These are phyloP conservation scores for Hypholoma fasciculare DNA, from an alignment of 768 basidiomycete genomes.

Conservation along the genomic window DNA sequence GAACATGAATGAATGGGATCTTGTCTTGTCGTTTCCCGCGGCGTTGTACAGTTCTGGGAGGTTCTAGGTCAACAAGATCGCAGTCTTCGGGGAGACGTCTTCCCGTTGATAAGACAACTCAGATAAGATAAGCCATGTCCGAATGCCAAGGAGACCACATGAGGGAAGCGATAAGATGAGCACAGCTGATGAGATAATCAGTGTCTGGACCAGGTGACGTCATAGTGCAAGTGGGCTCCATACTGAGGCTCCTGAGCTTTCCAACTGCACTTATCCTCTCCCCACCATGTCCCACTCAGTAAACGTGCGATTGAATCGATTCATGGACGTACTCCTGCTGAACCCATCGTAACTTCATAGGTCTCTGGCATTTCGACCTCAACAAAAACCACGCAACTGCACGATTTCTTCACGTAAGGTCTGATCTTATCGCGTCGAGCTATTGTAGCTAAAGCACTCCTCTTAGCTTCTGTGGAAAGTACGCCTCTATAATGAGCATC, in stretches of 20 bases:
- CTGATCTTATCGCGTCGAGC: background rate
- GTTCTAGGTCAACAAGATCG: too few species aligned
- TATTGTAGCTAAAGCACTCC: conserved; percentile 10
- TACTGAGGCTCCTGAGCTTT: background rate
- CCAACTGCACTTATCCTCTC: conserved; percentile 12
- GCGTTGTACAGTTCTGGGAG: too few species aligned
- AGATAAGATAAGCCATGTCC: background rate
- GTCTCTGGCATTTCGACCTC: conserved; percentile 69
- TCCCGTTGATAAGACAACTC: too few species aligned
- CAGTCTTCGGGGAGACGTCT: too few species aligned
- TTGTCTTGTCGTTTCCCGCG: background rate
- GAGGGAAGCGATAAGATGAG: background rate
- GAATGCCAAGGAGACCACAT: background rate
- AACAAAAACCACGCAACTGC: conserved; percentile 67
- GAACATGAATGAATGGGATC: background rate
- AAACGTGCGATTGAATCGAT: conserved; percentile 32
- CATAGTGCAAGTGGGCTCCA: conserved; percentile 5
- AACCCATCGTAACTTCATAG: conserved; percentile 30
- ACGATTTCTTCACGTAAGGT: conserved; percentile 80
- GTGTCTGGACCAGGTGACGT: conserved; percentile 9
- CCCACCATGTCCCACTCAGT: conserved; percentile 47
- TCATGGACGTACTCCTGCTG: background rate
- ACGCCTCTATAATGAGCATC: conserved; percentile 19
- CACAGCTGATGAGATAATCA: background rate
- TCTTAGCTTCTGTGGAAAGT: conserved; percentile 86